Percentiles rank a stretch among this genome's conserved stretches.
phyloP scores from a whole-genome alignment of 2,329 filamentous ascomycete species.

The Aaosphaeria arxii region DNA sequence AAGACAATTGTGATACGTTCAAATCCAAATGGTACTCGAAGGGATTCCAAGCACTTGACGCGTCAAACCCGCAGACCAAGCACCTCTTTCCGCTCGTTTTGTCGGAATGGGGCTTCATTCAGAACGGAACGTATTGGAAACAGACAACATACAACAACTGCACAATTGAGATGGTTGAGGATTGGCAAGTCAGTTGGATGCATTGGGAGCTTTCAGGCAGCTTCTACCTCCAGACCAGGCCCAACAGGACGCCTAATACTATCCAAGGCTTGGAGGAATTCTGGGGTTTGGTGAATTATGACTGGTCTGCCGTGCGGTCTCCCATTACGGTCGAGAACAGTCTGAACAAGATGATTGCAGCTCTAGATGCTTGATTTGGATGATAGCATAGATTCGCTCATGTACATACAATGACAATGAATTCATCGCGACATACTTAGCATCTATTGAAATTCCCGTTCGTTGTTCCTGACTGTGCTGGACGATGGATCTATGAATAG shows the following conservation, averaged over 20 bases:
- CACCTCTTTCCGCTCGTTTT: constrained; percentile 30
- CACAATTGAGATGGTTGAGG: constrained; percentile 28
- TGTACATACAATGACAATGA: not conserved
- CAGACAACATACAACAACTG: constrained; percentile 32
- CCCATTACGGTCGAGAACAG: constrained; percentile 31
- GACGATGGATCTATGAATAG: no score
- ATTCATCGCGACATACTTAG: not conserved
- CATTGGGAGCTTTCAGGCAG: constrained; percentile 31
- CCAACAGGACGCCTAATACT: constrained; percentile 19
- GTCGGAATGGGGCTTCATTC: constrained; percentile 32
- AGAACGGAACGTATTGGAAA: constrained; percentile 30
- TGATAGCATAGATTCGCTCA: not conserved
- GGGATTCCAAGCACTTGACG: constrained; percentile 29
- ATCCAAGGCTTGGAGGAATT: constrained; percentile 27
- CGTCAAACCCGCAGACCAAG: constrained; percentile 24
- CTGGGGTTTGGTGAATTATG: constrained; percentile 29
- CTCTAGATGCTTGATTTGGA: not conserved
- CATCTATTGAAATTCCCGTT: not conserved
- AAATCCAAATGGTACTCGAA: constrained; percentile 33
- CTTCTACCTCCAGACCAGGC: constrained; percentile 39
- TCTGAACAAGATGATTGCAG: constrained; percentile 29
- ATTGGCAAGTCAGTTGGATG: constrained; percentile 28
- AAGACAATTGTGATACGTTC: constrained; percentile 28
- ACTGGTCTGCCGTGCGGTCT: constrained; percentile 23
- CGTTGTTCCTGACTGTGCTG: not conserved